Evolutionary conservation across 306 rosid species (phyloP).

Genomic region (Rosa lucieae): DNA sequence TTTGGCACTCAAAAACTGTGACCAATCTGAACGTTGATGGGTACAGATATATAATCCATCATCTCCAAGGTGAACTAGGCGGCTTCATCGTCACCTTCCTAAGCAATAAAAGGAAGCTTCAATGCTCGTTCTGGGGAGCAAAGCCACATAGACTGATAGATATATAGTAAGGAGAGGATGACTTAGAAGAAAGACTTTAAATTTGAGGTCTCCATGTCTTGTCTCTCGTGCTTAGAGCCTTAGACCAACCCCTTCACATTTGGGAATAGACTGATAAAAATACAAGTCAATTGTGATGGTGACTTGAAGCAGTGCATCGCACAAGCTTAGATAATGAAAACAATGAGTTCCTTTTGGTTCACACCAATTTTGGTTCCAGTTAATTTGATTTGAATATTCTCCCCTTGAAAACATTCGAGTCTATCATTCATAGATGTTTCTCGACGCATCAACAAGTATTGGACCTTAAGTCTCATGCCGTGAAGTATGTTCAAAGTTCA

Average conservation of each 20-base stretch:
- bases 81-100: conserved; percentile 66
- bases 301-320: conserved; percentile 4
- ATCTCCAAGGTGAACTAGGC: conserved; percentile 24
- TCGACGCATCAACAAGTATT: not conserved
- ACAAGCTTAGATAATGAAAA: not conserved
- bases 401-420: not conserved
- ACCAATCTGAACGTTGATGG: conserved; percentile 9
- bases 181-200: conserved; percentile 42
- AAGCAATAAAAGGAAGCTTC: conserved; percentile 66
- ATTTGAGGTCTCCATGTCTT: not conserved
- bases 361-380: not conserved
- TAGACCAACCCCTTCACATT: conserved; percentile 33
- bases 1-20: not conserved
- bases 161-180: conserved; percentile 26
- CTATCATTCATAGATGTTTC: not conserved
- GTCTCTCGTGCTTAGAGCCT: conserved; percentile 32
- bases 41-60: conserved; percentile 24
- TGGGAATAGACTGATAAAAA: conserved; percentile 3
- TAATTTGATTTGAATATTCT: not conserved
- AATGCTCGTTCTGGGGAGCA: conserved; percentile 27
- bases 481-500: not conserved
- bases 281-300: conserved; percentile 41
- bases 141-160: conserved; percentile 23
- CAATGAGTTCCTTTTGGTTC: not conserved
- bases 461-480: not conserved